phyloP scores from a whole-genome alignment of 139 green algal species.

The Micractinium sp. region DNA sequence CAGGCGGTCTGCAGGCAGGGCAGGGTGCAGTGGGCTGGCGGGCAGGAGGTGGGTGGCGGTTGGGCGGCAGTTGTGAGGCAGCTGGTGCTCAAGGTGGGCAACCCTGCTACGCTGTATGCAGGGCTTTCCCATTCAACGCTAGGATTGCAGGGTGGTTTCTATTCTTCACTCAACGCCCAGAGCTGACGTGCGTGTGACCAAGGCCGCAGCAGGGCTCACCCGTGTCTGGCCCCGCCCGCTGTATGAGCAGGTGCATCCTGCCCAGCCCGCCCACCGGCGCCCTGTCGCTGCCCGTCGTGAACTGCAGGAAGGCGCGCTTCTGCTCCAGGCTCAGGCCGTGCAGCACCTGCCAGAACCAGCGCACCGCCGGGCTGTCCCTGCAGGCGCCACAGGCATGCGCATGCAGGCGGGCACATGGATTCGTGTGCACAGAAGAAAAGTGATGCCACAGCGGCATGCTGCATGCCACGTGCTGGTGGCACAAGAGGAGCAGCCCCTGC shows the following conservation, averaged over 20 bases:
- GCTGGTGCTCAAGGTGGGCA: background rate
- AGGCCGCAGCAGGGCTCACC: background rate
- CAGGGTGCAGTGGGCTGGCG: background rate
- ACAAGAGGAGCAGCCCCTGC: too few species aligned
- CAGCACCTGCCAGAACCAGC: slow-evolving; percentile 68
- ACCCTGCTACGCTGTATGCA: too few species aligned
- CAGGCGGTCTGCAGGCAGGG: slow-evolving; percentile 35
- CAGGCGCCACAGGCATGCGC: background rate
- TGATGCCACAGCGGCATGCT: too few species aligned
- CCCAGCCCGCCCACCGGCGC: slow-evolving; percentile 51
- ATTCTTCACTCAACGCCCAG: too few species aligned
- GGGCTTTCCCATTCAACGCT: too few species aligned
- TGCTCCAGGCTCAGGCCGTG: slow-evolving; percentile 47
- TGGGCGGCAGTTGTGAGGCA: background rate
- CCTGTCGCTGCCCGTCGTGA: slow-evolving; percentile 58
- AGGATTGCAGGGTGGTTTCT: too few species aligned
- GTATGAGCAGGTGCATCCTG: slow-evolving; percentile 50
- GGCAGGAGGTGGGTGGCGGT: background rate
- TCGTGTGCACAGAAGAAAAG: background rate
- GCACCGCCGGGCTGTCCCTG: slow-evolving; percentile 44
- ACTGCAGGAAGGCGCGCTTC: slow-evolving; percentile 55
- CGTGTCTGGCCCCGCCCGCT: slow-evolving; percentile 49
- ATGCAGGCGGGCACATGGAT: background rate
- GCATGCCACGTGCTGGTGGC: background rate
- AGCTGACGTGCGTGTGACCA: too few species aligned